Base-by-base conservation (phyloP, 768 basidiomycete species). In the Mycena albidolilacea region DNA sequence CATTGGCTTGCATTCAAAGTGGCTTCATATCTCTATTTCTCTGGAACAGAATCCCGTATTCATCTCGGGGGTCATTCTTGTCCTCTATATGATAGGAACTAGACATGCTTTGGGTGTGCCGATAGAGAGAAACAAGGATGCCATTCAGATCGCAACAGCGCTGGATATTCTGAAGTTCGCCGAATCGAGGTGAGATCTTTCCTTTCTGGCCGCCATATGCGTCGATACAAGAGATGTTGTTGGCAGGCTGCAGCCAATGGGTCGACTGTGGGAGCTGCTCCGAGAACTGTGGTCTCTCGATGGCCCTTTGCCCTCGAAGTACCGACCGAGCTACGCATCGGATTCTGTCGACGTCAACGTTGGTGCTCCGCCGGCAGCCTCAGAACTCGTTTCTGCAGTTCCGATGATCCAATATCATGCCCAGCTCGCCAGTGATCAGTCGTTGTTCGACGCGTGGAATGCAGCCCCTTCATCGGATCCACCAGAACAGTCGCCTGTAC, bases 281-380 rank as follows among this genome's bases (percentile, higher is more conserved):
- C 65, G 70, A 12, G 71, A 72, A 54, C 64, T 72, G 7, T 37
- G 60, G 58, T 52, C 74, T 15, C 48, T 67, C 62, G 74, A 75
- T 21, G 59, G 57, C 6, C 67, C 70, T 3, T 48, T 50, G 30
- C 19, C 44, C 2, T 19, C 15, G 60, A 52, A 37, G 39, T 55
- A 35, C 15, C 12, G 39, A 11, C 30, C 44, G 1, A 35, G 44
- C 23, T 23, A 66, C 17, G 35, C 54, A 15, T 5, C 23, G 7
- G 41, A n/a, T n/a, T 60, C 35, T 5, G 21, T 11, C n/a, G 59
- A 30, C 30, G 30, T 30, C 30, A 3, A 30, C 30, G 30, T 30
- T 30, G 30, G 30, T 30, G 30, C 30, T 30, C 9, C 19, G 59
- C 59, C n/a, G 39, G 38, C 37, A 5, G n/a, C 58, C 58, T 11